Percentiles rank a stretch among this genome's conserved stretches.
Conservation (phyloP, 805 yeast genomes). For the Candida alai region DNA sequence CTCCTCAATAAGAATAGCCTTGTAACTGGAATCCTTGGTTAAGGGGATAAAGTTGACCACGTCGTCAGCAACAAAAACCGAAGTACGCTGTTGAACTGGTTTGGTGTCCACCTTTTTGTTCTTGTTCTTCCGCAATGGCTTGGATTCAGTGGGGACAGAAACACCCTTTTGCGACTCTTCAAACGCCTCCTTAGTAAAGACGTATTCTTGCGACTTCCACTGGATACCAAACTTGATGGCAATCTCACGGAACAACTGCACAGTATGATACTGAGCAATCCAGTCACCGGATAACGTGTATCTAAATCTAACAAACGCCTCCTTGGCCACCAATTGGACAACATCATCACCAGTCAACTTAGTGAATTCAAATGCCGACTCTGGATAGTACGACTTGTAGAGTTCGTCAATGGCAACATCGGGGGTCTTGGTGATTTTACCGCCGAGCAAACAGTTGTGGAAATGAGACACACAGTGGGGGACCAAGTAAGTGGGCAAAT, state of each 20-base stretch:
- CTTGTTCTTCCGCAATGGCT: conserved; percentile 32
- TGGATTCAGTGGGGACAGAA: conserved; percentile 14
- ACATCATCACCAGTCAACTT: conserved; percentile 46
- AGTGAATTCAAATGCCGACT: conserved; percentile 38
- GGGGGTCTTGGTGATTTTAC: conserved; percentile 37
- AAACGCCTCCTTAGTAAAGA: conserved; percentile 42
- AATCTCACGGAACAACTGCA: conserved; percentile 63
- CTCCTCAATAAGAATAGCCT: conserved; percentile 68
- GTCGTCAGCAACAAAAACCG: conserved; percentile 58
- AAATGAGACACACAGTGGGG: conserved; percentile 64
- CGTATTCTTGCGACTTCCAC: conserved; percentile 56
- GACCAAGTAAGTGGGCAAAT: conserved; percentile 50
- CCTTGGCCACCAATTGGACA: conserved; percentile 40
- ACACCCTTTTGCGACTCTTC: conserved; percentile 27
- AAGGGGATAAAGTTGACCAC: conserved; percentile 67
- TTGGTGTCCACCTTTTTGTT: conserved; percentile 18
- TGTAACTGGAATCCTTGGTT: conserved; percentile 67
- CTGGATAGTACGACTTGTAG: conserved; percentile 39
- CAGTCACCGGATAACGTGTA: conserved; percentile 49
- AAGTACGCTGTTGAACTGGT: conserved; percentile 19
- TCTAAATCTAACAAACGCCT: conserved; percentile 64
- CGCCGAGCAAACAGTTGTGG: conserved; percentile 67
- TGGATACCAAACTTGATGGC: conserved; percentile 83
- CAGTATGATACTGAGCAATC: conserved; percentile 32
- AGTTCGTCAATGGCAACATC: conserved; percentile 40